Conservation (phyloP, 352 stramenopile species). For the Phytophthora fragariae region DNA sequence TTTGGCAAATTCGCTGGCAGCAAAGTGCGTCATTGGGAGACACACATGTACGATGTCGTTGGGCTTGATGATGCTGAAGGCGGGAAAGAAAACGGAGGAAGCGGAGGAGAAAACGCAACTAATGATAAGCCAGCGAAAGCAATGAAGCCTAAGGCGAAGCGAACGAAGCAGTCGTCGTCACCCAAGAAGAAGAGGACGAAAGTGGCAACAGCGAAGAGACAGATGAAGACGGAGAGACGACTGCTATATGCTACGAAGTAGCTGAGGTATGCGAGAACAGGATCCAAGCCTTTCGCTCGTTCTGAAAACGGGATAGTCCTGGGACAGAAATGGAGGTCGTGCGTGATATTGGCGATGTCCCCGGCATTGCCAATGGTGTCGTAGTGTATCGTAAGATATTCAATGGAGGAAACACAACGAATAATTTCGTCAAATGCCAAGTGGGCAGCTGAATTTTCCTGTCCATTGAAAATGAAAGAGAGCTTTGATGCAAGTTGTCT, state of each 20-base stretch:
- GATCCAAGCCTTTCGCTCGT: not conserved
- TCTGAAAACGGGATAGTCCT: not conserved
- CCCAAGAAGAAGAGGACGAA: conserved; percentile 12
- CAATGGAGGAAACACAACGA: not conserved
- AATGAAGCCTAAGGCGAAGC: not conserved
- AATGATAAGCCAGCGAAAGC: not conserved
- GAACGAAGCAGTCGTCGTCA: conserved; percentile 1
- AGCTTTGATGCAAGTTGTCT: not conserved
- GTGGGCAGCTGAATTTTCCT: not conserved
- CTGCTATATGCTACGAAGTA: conserved; percentile 20
- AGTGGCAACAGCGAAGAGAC: conserved; percentile 4
- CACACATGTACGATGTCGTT: conserved; percentile 23
- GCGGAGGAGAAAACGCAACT: not conserved
- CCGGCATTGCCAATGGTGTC: not conserved
- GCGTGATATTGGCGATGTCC: not conserved
- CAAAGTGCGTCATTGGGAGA: conserved; percentile 21
- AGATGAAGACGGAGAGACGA: conserved; percentile 5
- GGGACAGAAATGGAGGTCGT: not conserved
- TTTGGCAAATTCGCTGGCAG: conserved; percentile 29
- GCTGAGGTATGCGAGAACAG: not conserved
- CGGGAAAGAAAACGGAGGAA: not conserved
- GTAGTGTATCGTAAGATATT: not conserved
- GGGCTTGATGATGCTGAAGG: conserved; percentile 1
- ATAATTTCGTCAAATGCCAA: not conserved
- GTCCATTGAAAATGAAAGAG: no score